Evolutionary conservation across 805 yeast species (phyloP), one percentile per base, ranked within the genome.

Genomic region (Komagataella mondaviorum): DNA sequence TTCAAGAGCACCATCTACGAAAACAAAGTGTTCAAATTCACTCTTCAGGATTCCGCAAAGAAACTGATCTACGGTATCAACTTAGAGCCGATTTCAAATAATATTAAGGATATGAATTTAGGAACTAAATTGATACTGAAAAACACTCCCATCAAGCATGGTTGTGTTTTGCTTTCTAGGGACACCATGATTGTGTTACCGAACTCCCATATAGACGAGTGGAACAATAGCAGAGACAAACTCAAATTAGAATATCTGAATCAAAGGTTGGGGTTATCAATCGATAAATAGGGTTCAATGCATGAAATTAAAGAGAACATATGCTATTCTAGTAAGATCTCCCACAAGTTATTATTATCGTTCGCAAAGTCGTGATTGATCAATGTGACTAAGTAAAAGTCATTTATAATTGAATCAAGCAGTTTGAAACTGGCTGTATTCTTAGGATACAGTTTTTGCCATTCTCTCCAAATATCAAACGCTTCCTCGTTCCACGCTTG

Each of bases 401-500:
- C 74, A 44, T 80, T 73, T 62, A 81, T 75, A 43, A 88, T 73
- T 17, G 70, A 62, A 51, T 77, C 76, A 55, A 93, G 74, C 58
- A 91, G 73, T 48, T 77, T 67, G 60, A 74, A 78, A n/a, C 89
- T 70, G 23, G 68, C 67, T 12, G 81, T 66, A 63, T 66, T 68
- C 70, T 73, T 69, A 56, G 80, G 76, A 63, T 89, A 93, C 52
- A 93, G 72, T 56, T 83, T 75, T 48, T 85, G 85, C 99, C 99
- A 93, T 64, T 90, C 96, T 45, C 73, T 68, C 93, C 97, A 87
- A 54, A 93, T 85, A 52, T 80, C 75, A 66, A 88, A 93, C 0
- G 96, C 95, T 65, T 93, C 99, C 60, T 90, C 97, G 58, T 84
- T 79, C 99, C 99, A 93, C 0, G 96, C 96, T 57, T 78, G 78